These are phyloP conservation scores for Tolypocladium ovalisporum DNA, from an alignment of 2,329 filamentous ascomycete species.

Conservation along the genomic window DNA sequence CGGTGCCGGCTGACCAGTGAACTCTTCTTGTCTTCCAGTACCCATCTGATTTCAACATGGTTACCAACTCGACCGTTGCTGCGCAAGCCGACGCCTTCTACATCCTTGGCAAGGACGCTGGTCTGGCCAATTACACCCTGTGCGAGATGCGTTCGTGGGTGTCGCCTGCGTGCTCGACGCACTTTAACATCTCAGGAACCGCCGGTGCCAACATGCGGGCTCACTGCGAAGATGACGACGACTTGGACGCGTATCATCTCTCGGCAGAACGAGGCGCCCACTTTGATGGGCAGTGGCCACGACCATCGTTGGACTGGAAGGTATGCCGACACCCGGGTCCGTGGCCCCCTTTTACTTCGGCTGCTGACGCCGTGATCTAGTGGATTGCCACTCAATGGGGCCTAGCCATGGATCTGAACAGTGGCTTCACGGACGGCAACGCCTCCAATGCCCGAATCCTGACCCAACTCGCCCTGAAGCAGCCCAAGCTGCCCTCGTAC, in stretches of 20 bases:
- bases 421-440: conserved; percentile 41
- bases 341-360: neutral
- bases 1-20: neutral
- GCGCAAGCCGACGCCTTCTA: conserved; percentile 46
- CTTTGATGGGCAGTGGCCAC: conserved; percentile 13
- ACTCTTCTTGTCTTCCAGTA: conserved; percentile 18
- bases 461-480: conserved; percentile 38
- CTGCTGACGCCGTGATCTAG: conserved; percentile 9
- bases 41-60: conserved; percentile 55
- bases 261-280: conserved; percentile 19
- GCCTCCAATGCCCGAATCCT: conserved; percentile 47
- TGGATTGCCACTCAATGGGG: conserved; percentile 44
- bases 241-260: conserved; percentile 43
- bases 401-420: conserved; percentile 42
- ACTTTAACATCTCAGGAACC: conserved; percentile 42
- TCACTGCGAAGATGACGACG: conserved; percentile 45
- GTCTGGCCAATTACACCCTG: conserved; percentile 45
- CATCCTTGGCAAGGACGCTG: conserved; percentile 42
- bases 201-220: conserved; percentile 48
- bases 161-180: conserved; percentile 56
- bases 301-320: conserved; percentile 38
- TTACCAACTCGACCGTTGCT: conserved; percentile 41
- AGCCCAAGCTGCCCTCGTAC: conserved; percentile 29
- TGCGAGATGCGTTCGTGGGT: conserved; percentile 56
- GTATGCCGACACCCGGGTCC: conserved; percentile 4